Conservation (phyloP, 371 early-diverging fungal species). For the Quaeritorhiza haematococci region DNA sequence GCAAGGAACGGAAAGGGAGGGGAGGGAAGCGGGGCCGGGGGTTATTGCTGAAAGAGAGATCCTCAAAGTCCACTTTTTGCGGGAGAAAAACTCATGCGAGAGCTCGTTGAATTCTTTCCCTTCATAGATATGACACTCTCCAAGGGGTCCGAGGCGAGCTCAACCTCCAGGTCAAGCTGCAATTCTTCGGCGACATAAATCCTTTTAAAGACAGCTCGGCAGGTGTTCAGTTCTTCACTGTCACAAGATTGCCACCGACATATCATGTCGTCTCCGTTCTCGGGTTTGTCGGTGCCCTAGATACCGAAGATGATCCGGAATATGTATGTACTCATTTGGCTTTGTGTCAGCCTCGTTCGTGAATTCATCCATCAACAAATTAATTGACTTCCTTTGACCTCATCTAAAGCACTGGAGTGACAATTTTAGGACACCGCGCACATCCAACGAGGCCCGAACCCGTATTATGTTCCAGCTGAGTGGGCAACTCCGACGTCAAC, state of each 20-base stretch:
- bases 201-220: slow-evolving; percentile 42
- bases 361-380: slow-evolving; percentile 25
- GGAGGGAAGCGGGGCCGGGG: too few species aligned
- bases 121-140: slow-evolving; percentile 39
- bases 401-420: slow-evolving; percentile 38
- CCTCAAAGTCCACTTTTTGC: too few species aligned
- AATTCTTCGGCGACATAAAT: slow-evolving; percentile 68
- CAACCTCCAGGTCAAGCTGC: slow-evolving; percentile 56
- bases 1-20: too few species aligned
- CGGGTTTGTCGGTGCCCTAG: slow-evolving; percentile 60
- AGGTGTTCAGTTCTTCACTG: slow-evolving; percentile 64
- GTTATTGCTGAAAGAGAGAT: too few species aligned
- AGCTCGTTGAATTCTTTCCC: background rate
- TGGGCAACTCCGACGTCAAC: slow-evolving; percentile 53
- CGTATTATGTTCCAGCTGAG: slow-evolving; percentile 56
- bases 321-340: slow-evolving; percentile 27
- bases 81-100: too few species aligned
- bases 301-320: slow-evolving; percentile 67
- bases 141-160: slow-evolving; percentile 67
- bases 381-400: background rate
- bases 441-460: slow-evolving; percentile 66
- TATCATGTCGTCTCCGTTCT: slow-evolving; percentile 43
- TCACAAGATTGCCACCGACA: slow-evolving; percentile 40
- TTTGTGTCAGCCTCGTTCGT: background rate
- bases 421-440: slow-evolving; percentile 64